Percentiles rank a stretch among this genome's conserved stretches.
These are phyloP conservation scores for Eurotiales sp. DNA, from an alignment of 2,329 filamentous ascomycete species.

Conservation along the genomic window DNA sequence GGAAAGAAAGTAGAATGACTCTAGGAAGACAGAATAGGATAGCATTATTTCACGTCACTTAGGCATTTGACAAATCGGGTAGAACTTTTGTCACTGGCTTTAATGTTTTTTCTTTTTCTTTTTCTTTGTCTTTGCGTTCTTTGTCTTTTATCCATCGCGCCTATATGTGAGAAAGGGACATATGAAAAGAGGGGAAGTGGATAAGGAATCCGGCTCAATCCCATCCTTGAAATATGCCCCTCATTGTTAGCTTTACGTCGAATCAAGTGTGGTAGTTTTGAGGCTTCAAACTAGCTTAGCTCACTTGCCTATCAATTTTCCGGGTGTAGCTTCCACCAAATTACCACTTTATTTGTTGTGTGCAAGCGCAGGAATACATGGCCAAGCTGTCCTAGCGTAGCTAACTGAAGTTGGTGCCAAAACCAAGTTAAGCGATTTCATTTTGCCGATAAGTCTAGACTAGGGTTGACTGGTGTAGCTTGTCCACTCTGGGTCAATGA, in stretches of 20 bases:
- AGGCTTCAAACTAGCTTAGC: neutral
- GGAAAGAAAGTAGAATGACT: neutral
- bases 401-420: neutral
- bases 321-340: slow-evolving; percentile 9
- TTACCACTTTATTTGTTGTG: neutral
- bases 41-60: slow-evolving; percentile 3
- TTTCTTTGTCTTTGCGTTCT: slow-evolving; percentile 10
- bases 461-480: slow-evolving; percentile 1
- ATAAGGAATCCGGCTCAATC: slow-evolving; percentile 8
- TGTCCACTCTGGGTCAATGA: neutral
- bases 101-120: neutral
- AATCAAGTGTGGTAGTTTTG: neutral
- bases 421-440: neutral
- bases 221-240: slow-evolving; percentile 1
- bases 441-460: neutral
- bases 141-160: neutral
- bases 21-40: neutral
- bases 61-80: slow-evolving; percentile 2
- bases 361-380: neutral
- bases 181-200: neutral
- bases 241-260: neutral
- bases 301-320: neutral
- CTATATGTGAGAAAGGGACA: neutral
- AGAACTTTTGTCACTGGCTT: neutral
- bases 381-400: slow-evolving; percentile 1